Evolutionary conservation across 257 asterid species (phyloP).

Genomic region (Fraxinus excelsior): DNA sequence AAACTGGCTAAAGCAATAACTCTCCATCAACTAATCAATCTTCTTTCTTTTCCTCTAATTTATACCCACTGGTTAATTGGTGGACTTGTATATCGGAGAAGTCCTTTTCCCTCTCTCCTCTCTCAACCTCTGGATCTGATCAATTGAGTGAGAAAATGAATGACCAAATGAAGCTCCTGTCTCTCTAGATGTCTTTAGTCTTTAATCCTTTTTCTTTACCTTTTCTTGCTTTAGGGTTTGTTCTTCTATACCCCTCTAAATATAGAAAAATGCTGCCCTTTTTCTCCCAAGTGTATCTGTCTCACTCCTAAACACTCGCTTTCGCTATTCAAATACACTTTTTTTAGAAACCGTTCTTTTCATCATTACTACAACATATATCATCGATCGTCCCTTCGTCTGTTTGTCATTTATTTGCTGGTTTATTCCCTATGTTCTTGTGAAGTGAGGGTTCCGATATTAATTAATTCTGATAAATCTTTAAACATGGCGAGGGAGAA

Average conservation of each 20-base stretch:
- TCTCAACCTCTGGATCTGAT: slow-evolving; percentile 30
- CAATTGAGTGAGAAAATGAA: slow-evolving; percentile 11
- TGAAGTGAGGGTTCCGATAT: slow-evolving; percentile 8
- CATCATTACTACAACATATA: slow-evolving; percentile 7
- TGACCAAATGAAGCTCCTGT: slow-evolving; percentile 35
- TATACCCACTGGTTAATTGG: background rate
- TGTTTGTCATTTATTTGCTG: slow-evolving; percentile 36
- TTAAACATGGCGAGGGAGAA: slow-evolving; percentile 67
- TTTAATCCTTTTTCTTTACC: background rate
- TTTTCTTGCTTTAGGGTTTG: slow-evolving; percentile 30
- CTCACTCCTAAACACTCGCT: slow-evolving; percentile 7
- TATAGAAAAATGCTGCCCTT: slow-evolving; percentile 50
- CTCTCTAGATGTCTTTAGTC: slow-evolving; percentile 3
- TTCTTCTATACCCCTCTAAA: slow-evolving; percentile 35
- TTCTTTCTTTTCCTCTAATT: slow-evolving; percentile 3
- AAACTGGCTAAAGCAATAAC: slow-evolving; percentile 7
- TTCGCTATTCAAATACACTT: slow-evolving; percentile 19
- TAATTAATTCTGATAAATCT: background rate
- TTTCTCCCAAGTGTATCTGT: slow-evolving; percentile 6
- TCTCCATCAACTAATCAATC: background rate
- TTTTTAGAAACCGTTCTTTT: slow-evolving; percentile 34
- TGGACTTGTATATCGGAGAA: background rate
- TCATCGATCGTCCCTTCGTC: slow-evolving; percentile 18
- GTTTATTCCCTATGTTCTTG: slow-evolving; percentile 33
- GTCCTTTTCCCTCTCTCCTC: slow-evolving; percentile 1